These are phyloP conservation scores for Blastomyces gilchristii DNA, from an alignment of 2,329 filamentous ascomycete genomes.

Conservation along the genomic window DNA sequence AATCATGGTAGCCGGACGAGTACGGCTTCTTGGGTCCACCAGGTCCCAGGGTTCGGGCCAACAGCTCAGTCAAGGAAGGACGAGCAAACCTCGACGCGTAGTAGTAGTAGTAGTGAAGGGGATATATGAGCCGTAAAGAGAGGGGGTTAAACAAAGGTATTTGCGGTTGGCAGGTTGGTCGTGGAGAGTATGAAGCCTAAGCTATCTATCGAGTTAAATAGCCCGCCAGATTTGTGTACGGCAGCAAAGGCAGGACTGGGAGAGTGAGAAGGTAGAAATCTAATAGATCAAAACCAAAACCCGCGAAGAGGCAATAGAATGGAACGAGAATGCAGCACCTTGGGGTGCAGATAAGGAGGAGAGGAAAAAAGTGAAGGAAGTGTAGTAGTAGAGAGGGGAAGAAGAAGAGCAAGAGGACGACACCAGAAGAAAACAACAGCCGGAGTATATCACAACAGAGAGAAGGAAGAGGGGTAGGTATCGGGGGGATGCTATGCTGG, in stretches of 20 bases:
- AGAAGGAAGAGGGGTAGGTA: background rate
- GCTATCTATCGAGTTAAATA: background rate
- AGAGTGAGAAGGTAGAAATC: background rate
- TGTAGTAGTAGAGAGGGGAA: background rate
- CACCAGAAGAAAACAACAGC: slow-evolving; percentile 2
- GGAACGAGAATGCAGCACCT: background rate
- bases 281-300: background rate
- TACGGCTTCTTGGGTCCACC: background rate
- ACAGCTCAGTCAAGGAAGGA: background rate
- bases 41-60: background rate
- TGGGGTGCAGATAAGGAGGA: slow-evolving; percentile 10
- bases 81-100: background rate
- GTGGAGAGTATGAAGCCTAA: background rate
- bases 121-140: background rate
- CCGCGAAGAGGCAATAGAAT: background rate
- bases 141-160: background rate
- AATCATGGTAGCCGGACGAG: background rate
- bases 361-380: background rate
- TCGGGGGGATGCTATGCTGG: background rate
- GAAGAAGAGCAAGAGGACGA: too few species aligned
- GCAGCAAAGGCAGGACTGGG: background rate
- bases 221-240: background rate
- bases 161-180: background rate
- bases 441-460: background rate
- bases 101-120: background rate